Percentiles rank a stretch among this genome's conserved stretches.
phyloP scores from a whole-genome alignment of 345 rosid genomes.

The Stellera chamaejasme region DNA sequence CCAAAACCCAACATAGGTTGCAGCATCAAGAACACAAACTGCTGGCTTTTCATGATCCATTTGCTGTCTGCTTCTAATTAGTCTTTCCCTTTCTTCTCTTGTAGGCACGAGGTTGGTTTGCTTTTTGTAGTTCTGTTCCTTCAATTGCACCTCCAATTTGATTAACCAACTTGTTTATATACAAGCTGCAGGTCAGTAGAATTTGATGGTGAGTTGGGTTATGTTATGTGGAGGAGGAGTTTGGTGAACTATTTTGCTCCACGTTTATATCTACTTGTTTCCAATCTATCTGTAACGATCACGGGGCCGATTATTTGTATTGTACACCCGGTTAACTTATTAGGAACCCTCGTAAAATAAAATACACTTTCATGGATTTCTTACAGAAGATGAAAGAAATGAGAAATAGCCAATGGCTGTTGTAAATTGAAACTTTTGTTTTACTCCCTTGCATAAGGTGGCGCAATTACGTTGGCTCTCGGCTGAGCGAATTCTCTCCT shows the following conservation, averaged over 20 bases:
- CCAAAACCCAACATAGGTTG: slow-evolving; percentile 84
- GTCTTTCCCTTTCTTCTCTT: background rate
- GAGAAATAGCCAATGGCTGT: too few species aligned
- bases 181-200: slow-evolving; percentile 9
- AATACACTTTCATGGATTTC: too few species aligned
- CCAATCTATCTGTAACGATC: too few species aligned
- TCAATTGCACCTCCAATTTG: background rate
- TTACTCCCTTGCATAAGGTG: too few species aligned
- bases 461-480: too few species aligned
- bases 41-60: slow-evolving; percentile 35
- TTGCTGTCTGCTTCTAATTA: background rate
- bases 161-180: slow-evolving; percentile 9
- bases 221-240: slow-evolving; percentile 27
- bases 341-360: too few species aligned
- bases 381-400: too few species aligned
- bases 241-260: slow-evolving; percentile 55
- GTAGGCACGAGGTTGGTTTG: background rate
- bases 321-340: too few species aligned
- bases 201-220: slow-evolving; percentile 15
- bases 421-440: too few species aligned
- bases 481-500: too few species aligned
- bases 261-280: slow-evolving; percentile 46
- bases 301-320: too few species aligned
- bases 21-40: slow-evolving; percentile 84
- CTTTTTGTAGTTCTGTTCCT: background rate